phyloP scores from a whole-genome alignment of 139 green algal genomes.

The Trebouxia sp. region DNA sequence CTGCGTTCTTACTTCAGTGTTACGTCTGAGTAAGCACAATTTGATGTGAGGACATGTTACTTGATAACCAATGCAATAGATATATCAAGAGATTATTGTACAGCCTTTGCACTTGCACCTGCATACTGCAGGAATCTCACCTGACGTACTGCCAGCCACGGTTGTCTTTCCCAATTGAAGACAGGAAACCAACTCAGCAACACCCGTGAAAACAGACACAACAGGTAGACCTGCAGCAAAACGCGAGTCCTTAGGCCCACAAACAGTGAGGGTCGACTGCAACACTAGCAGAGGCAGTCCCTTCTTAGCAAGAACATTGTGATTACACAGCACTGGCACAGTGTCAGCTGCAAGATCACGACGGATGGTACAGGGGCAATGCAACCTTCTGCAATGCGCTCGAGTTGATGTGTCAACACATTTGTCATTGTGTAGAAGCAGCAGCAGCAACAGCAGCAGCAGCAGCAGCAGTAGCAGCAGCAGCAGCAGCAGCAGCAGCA shows the following conservation, averaged over 20 bases:
- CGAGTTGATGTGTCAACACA: background rate
- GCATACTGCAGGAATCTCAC: constrained; percentile 40
- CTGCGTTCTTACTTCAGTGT: too few species aligned
- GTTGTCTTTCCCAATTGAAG: constrained; percentile 93
- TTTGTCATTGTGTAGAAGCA: background rate
- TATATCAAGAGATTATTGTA: background rate
- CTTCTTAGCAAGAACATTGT: background rate
- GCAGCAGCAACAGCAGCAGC: background rate
- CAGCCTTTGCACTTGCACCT: background rate
- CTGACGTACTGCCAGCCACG: constrained; percentile 89
- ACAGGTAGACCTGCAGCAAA: constrained; percentile 86
- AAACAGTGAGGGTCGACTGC: background rate
- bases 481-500: background rate
- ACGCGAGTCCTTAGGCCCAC: background rate
- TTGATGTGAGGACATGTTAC: too few species aligned
- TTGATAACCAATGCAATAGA: background rate
- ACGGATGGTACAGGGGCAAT: background rate
- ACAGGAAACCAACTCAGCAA: constrained; percentile 96
- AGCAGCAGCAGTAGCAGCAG: too few species aligned
- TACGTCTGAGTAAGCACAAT: too few species aligned
- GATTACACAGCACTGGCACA: background rate
- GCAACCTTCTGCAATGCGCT: background rate
- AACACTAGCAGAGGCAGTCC: background rate
- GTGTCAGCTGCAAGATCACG: background rate
- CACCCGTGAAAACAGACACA: constrained; percentile 94